Percentiles rank a stretch among this genome's conserved stretches.
Evolutionary conservation across 139 green algal genomes (phyloP).

Genomic region (Chlamydomonas eustigma): DNA sequence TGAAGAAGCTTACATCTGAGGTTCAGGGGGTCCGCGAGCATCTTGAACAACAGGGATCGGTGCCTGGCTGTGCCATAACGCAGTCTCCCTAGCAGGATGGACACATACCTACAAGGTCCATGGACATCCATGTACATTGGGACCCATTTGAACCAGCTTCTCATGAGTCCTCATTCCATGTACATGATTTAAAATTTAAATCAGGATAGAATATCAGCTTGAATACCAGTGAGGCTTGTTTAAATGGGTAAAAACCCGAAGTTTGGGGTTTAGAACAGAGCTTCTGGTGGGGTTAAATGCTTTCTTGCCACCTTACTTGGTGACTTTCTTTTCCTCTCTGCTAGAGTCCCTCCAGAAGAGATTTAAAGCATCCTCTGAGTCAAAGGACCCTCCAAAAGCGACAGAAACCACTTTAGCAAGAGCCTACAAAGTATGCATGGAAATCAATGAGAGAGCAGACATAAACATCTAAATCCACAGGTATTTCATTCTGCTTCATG

Average conservation of each 20-base stretch:
- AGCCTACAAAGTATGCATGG: conserved; percentile 14
- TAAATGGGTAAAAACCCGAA: too few relatives aligned
- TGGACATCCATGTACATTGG: neutral
- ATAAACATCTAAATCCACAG: too few relatives aligned
- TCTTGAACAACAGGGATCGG: conserved; percentile 83
- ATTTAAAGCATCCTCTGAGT: conserved; percentile 18
- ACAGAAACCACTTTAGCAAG: conserved; percentile 30
- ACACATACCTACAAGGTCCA: conserved; percentile 20
- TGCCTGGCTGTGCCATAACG: conserved; percentile 57
- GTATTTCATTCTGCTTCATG: too few relatives aligned
- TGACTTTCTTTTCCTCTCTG: conserved; percentile 20
- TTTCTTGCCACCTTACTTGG: too few relatives aligned
- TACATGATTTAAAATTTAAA: neutral
- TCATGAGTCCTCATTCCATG: neutral
- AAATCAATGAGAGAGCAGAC: neutral
- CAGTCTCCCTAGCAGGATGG: conserved; percentile 62
- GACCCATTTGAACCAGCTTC: neutral
- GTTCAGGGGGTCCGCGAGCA: conserved; percentile 60
- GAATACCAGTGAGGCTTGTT: too few relatives aligned
- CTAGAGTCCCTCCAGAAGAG: conserved; percentile 27
- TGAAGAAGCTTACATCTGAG: conserved; percentile 58
- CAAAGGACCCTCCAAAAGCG: conserved; percentile 26
- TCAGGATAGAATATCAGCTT: neutral
- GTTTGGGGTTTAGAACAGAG: too few relatives aligned
- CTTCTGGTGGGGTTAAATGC: too few relatives aligned